A percentile compares a stretch with the other conserved stretches of the same genome.
phyloP scores from a whole-genome alignment of 805 yeast species.

The Monosporozyma aerobia region DNA sequence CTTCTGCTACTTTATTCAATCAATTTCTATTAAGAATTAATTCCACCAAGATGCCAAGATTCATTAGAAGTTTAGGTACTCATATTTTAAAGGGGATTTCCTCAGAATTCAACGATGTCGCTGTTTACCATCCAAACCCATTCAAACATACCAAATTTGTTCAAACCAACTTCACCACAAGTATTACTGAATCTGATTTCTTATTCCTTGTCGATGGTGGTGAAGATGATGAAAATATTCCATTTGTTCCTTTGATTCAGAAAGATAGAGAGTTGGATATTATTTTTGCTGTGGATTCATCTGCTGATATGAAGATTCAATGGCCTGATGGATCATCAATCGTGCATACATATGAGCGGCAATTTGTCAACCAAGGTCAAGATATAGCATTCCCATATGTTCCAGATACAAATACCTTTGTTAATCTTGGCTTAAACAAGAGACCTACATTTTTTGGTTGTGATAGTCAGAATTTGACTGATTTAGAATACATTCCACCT shows the following conservation, averaged over 20 bases:
- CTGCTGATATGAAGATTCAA: conserved; percentile 47
- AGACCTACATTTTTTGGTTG: conserved; percentile 82
- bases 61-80: conserved; percentile 31
- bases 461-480: conserved; percentile 52
- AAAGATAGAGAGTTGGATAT: conserved; percentile 51
- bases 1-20: conserved; percentile 75
- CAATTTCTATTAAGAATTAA: conserved; percentile 46
- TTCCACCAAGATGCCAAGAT: conserved; percentile 39
- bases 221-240: conserved; percentile 55
- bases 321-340: conserved; percentile 69
- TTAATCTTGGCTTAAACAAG: conserved; percentile 50
- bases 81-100: conserved; percentile 40
- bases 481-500: conserved; percentile 52
- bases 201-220: conserved; percentile 65
- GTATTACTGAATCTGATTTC: conserved; percentile 34
- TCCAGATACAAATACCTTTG: conserved; percentile 58
- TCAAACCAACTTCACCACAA: conserved; percentile 26
- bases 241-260: conserved; percentile 54
- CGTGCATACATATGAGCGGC: conserved; percentile 48
- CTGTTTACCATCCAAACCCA: conserved; percentile 68
- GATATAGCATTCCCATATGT: conserved; percentile 70
- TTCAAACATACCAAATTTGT: conserved; percentile 38
- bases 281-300: conserved; percentile 58
- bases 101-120: conserved; percentile 52
- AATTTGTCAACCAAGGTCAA: conserved; percentile 43